Evolutionary conservation across 129 eudicot species (phyloP).

Genomic region (Tagetes erecta): DNA sequence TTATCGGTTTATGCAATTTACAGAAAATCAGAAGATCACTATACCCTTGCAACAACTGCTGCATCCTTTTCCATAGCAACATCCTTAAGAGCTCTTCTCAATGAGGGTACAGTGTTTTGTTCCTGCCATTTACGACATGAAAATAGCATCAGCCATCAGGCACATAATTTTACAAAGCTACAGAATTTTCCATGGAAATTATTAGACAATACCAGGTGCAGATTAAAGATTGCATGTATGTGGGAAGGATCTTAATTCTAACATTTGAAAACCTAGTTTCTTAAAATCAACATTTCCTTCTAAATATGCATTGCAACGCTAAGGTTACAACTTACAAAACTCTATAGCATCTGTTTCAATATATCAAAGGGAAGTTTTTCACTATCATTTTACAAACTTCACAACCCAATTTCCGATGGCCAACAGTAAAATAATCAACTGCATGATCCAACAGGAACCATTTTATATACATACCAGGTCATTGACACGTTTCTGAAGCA

Average conservation of each 20-base stretch:
- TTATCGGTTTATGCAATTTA: not conserved
- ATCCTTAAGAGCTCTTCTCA: slow-evolving; percentile 91
- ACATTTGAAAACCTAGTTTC: not conserved
- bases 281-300: not conserved
- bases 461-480: slow-evolving; percentile 64
- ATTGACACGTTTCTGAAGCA: slow-evolving; percentile 56
- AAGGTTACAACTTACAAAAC: not conserved
- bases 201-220: slow-evolving; percentile 15
- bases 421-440: not conserved
- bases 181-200: not conserved
- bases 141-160: not conserved
- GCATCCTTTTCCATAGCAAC: slow-evolving; percentile 99
- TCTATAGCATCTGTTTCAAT: slow-evolving; percentile 2
- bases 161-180: slow-evolving; percentile 2
- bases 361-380: not conserved
- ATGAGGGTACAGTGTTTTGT: slow-evolving; percentile 76
- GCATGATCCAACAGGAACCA: slow-evolving; percentile 9
- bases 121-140: slow-evolving; percentile 52
- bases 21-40: not conserved
- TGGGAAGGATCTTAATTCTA: not conserved
- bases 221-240: slow-evolving; percentile 7
- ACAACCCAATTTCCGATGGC: not conserved
- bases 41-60: slow-evolving; percentile 96
- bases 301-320: not conserved
- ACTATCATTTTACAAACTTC: not conserved